Base-by-base conservation (phyloP, 2,329 filamentous ascomycete species). In the Atkinsonella texensis region DNA sequence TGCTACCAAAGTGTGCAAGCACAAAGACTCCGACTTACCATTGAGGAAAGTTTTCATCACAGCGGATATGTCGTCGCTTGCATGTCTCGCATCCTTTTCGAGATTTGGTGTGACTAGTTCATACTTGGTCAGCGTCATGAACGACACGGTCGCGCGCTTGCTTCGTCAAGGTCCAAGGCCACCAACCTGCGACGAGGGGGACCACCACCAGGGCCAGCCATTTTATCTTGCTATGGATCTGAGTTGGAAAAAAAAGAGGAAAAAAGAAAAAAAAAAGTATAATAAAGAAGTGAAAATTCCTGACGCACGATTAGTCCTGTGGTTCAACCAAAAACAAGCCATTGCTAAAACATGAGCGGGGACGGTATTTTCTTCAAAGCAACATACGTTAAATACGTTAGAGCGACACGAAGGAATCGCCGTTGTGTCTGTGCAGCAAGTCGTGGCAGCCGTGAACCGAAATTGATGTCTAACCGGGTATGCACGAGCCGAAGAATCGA, bases 1-100 rank as follows among this genome's bases (percentile, higher is more conserved):
- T 23, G 20, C 20, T 23, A 23, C 5, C 20, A n/a, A 23, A 23
- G 20, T 23, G 20, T 23, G 20, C 20, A 47, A n/a, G 40, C 23
- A 44, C 20, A 31, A 13, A 9, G 3, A 13, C 33, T 35, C 17
- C 43, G 44, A 68, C 78, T 62, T 76, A 95, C 89, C 91, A 98
- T 79, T 98, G 93, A 49, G 93, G 93, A 63, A 95, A 96, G 60
- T 83, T 95, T 70, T 98, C 93, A 65, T 98, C 93, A 72, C 93
- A 98, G 62, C 93, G 82, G 66, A 98, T 98, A 70, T 98, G 93
- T 66, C 93, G 83, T 67, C 87, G 85, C 73, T 98, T 98, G 80
- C 93, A 98, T 56, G 89, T 95, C 64, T 94, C 91, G 78, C 93
- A 98, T 57, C 93, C 93, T 74, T 96, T 97, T 65, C 93, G 85